Evolutionary conservation across 345 rosid genomes (phyloP), one percentile per base, ranked within the genome.

Genomic region (Bruguiera sexangula): DNA sequence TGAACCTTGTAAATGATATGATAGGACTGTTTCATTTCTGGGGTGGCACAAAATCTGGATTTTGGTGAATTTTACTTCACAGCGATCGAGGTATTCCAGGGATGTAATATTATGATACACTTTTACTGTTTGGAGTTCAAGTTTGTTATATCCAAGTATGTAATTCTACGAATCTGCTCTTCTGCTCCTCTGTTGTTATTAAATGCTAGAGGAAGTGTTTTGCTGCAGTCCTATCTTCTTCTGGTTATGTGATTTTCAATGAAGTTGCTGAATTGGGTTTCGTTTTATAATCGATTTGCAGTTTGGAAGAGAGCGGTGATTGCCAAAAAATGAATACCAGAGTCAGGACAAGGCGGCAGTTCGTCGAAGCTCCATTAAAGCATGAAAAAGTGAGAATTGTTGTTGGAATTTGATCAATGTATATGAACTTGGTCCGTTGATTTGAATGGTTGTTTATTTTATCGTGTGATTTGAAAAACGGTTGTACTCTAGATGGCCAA

Each of bases 331-430:
- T 85, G 91, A 81, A 69, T 73, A 58, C 69, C 39, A 76, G 79
- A 56, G 76, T 22, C 48, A 69, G 81, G 63, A 58, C 75, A 20
- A 53, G 74, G 22, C 70, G 62, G 34, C 83, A 82, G 46, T 60
- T 83, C 53, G 67, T 43, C 71, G 74, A 71, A 60, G 69, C 69
- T 79, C 75, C 72, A 8, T n/a, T 63, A 73, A 84, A 75, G 78
- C 78, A 56, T 82, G 84, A 74, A 29, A 78, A 85, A 68, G 88
- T 81, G 81, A 76, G 75, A 69, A 37, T 62, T 15, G 9, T 43
- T 63, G 64, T 73, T 61, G 66, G 29, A 59, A 66, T 57, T 68
- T 72, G 51, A 73, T 72, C 77, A 64, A 72, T 70, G 50, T 55
- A 36, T 73, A 63, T 37, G 16, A 62, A 69, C 62, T 55, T 72